A percentile compares a stretch with the other conserved stretches of the same genome.
These are phyloP conservation scores for Leccinum subgranulosum DNA, from an alignment of 768 basidiomycete genomes.

Conservation along the genomic window DNA sequence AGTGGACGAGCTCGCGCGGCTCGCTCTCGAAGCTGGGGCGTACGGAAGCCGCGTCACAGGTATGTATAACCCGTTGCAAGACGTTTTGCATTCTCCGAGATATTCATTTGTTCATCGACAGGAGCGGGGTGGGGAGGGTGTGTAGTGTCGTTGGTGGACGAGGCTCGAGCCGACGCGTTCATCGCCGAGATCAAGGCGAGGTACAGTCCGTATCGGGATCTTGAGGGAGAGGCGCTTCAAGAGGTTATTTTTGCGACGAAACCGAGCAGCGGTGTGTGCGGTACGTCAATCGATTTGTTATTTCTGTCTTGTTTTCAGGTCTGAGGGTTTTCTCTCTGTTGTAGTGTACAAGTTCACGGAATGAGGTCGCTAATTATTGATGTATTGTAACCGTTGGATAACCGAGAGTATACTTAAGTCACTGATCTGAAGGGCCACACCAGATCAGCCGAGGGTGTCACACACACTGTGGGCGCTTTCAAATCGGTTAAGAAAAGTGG, in stretches of 20 bases:
- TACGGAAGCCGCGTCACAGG: slow-evolving; percentile 26
- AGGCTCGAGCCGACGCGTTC: slow-evolving; percentile 58
- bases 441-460: too few relatives aligned
- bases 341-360: slow-evolving; percentile 31
- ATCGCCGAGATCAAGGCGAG: slow-evolving; percentile 55
- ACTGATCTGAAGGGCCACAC: too few relatives aligned
- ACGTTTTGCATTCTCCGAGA: not conserved
- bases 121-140: slow-evolving; percentile 94
- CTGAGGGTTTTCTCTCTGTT: too few relatives aligned
- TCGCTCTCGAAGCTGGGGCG: slow-evolving; percentile 71
- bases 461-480: too few relatives aligned
- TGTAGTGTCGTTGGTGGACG: slow-evolving; percentile 76
- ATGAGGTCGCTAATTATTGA: slow-evolving; percentile 3
- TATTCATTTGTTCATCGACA: slow-evolving; percentile 22
- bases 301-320: not conserved
- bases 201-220: slow-evolving; percentile 61
- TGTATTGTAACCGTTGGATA: too few relatives aligned
- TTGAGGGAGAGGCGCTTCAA: slow-evolving; percentile 55
- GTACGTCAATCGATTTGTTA: slow-evolving; percentile 41
- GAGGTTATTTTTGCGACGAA: slow-evolving; percentile 81
- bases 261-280: slow-evolving; percentile 79
- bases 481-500: too few relatives aligned
- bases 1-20: slow-evolving; percentile 60
- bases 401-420: too few relatives aligned
- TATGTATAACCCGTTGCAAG: not conserved